These are phyloP conservation scores for Neopestalotiopsis sp. DNA, from an alignment of 2,329 filamentous ascomycete genomes.

Conservation along the genomic window DNA sequence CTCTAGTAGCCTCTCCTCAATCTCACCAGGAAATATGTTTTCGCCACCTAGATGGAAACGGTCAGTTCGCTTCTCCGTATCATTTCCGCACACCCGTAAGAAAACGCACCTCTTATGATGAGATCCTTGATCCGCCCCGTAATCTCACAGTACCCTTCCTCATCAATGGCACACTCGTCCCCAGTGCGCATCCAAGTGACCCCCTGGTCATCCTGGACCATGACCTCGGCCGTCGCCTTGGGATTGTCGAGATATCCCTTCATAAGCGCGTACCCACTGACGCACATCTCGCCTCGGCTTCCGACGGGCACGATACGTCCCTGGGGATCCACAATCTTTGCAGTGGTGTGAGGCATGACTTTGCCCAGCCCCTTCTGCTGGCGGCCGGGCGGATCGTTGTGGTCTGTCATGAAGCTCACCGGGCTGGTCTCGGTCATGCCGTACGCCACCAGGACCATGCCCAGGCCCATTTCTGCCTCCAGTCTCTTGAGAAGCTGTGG, in stretches of 20 bases:
- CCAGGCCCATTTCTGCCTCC: slow-evolving; percentile 66
- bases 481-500: slow-evolving; percentile 66
- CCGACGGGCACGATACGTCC: slow-evolving; percentile 65
- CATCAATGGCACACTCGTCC: slow-evolving; percentile 88
- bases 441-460: slow-evolving; percentile 68
- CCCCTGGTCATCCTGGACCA: slow-evolving; percentile 48
- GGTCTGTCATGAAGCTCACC: slow-evolving; percentile 81
- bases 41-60: slow-evolving; percentile 66
- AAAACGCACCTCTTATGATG: slow-evolving; percentile 75
- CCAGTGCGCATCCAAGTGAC: slow-evolving; percentile 89
- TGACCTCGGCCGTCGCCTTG: slow-evolving; percentile 70
- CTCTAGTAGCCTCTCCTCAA: slow-evolving; percentile 85
- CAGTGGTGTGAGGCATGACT: slow-evolving; percentile 79
- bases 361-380: slow-evolving; percentile 78
- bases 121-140: slow-evolving; percentile 90
- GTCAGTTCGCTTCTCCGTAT: background rate
- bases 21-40: slow-evolving; percentile 92
- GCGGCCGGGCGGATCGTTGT: slow-evolving; percentile 74
- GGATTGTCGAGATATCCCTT: slow-evolving; percentile 86
- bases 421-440: slow-evolving; percentile 93
- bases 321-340: slow-evolving; percentile 80
- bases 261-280: slow-evolving; percentile 88
- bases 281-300: slow-evolving; percentile 80
- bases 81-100: slow-evolving; percentile 47
- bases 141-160: slow-evolving; percentile 83